Evolutionary conservation across 306 rosid species (phyloP).

Genomic region (Parietaria judaica): DNA sequence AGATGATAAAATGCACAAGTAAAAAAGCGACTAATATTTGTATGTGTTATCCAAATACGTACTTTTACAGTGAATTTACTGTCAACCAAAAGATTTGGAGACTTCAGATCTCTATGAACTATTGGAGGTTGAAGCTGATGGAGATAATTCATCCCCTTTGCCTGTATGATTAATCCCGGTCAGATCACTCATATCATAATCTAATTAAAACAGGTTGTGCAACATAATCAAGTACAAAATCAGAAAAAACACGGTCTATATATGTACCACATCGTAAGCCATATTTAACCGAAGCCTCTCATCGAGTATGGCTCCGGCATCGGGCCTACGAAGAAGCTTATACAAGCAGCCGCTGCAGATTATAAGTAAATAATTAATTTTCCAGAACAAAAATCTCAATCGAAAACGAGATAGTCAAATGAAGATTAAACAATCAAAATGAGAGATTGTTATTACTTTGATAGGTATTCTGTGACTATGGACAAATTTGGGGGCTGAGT

Average conservation of each 20-base stretch:
- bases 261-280: slow-evolving; percentile 12
- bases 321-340: slow-evolving; percentile 10
- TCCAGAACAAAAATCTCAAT: no score
- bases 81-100: slow-evolving; percentile 18
- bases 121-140: slow-evolving; percentile 18
- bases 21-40: not conserved
- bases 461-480: slow-evolving; percentile 16
- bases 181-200: not conserved
- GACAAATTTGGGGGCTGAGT: slow-evolving; percentile 14
- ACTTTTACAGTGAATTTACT: slow-evolving; percentile 10
- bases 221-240: not conserved
- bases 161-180: slow-evolving; percentile 1
- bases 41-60: not conserved
- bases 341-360: slow-evolving; percentile 15
- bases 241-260: not conserved
- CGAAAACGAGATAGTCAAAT: not conserved
- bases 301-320: slow-evolving; percentile 7
- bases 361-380: not conserved
- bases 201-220: not conserved
- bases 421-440: not conserved
- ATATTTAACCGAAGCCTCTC: slow-evolving; percentile 12
- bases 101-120: slow-evolving; percentile 17
- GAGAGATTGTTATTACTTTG: slow-evolving; percentile 6
- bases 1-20: not conserved
- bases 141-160: slow-evolving; percentile 17